Evolutionary conservation across 768 basidiomycete genomes (phyloP).

Genomic region (Kwoniella shandongensis): DNA sequence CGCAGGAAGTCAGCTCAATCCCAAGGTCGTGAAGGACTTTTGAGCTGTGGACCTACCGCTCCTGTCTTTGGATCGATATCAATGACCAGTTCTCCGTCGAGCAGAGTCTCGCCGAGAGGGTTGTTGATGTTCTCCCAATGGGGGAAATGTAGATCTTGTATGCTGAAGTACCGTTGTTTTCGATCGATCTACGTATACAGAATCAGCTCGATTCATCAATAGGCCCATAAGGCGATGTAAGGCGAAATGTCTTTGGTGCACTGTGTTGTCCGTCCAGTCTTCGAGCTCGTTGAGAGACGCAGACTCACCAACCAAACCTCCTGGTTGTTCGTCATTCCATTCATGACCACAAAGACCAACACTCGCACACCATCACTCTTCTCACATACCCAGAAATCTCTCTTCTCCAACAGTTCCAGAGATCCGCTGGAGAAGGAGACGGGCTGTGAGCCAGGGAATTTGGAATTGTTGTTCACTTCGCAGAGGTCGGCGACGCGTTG

Average conservation of each 20-base stretch:
- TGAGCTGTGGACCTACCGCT: slow-evolving; percentile 58
- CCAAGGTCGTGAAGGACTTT: slow-evolving; percentile 2
- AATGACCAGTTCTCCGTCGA: slow-evolving; percentile 92
- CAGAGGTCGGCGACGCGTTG: slow-evolving; percentile 36
- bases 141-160: slow-evolving; percentile 81
- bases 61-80: slow-evolving; percentile 78
- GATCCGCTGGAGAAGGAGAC: slow-evolving; percentile 78
- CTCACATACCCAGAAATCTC: slow-evolving; percentile 99
- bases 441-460: slow-evolving; percentile 92
- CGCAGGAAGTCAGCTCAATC: not conserved
- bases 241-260: too few species aligned
- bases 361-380: slow-evolving; percentile 96
- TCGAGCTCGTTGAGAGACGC: too few species aligned
- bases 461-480: slow-evolving; percentile 19
- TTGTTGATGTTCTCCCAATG: slow-evolving; percentile 71
- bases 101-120: slow-evolving; percentile 72
- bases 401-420: slow-evolving; percentile 70
- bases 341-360: slow-evolving; percentile 74
- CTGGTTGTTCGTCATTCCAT: slow-evolving; percentile 56
- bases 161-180: slow-evolving; percentile 77
- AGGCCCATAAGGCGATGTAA: too few species aligned
- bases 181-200: slow-evolving; percentile 74
- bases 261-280: too few species aligned
- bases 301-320: slow-evolving; percentile 72
- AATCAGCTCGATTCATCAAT: not conserved